A percentile compares a stretch with the other conserved stretches of the same genome.
Evolutionary conservation across 805 yeast genomes (phyloP).

Genomic region (Metschnikowia rubicola): DNA sequence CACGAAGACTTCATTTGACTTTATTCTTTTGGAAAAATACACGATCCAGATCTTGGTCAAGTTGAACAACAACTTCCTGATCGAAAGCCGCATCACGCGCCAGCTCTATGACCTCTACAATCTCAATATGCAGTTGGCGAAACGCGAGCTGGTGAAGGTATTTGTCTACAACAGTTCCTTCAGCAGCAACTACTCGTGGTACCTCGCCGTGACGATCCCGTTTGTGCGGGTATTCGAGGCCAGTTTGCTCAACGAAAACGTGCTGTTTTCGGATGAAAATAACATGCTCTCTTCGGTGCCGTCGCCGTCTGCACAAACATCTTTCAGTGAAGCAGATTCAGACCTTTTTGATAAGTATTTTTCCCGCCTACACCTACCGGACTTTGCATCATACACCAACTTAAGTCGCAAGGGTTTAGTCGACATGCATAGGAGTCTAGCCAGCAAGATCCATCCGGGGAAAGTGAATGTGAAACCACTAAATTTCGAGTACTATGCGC

Average conservation of each 20-base stretch:
- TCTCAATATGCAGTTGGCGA: conserved; percentile 14
- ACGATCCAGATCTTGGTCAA: conserved; percentile 35
- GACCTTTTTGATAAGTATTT: conserved; percentile 8
- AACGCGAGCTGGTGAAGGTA: conserved; percentile 27
- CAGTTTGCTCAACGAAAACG: conserved; percentile 28
- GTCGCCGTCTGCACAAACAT: neutral
- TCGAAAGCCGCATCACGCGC: conserved; percentile 25
- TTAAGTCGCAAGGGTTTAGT: conserved; percentile 14
- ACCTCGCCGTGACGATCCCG: conserved; percentile 33
- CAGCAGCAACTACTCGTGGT: conserved; percentile 39
- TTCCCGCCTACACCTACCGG: conserved; percentile 6
- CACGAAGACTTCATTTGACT: conserved; percentile 37
- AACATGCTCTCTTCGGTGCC: neutral
- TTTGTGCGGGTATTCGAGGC: conserved; percentile 35
- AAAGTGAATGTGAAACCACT: conserved; percentile 9
- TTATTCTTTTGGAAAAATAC: conserved; percentile 37
- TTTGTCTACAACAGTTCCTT: conserved; percentile 31
- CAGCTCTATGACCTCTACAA: conserved; percentile 23
- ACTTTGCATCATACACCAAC: conserved; percentile 6
- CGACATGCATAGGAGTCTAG: conserved; percentile 7
- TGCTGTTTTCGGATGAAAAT: neutral
- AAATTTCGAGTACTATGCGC: conserved; percentile 17
- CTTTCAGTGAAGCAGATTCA: conserved; percentile 9
- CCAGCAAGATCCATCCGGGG: neutral
- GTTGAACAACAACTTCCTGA: conserved; percentile 29